Conservation (phyloP, 1,139 yeast genomes). For the Waltiozyma sp. region DNA sequence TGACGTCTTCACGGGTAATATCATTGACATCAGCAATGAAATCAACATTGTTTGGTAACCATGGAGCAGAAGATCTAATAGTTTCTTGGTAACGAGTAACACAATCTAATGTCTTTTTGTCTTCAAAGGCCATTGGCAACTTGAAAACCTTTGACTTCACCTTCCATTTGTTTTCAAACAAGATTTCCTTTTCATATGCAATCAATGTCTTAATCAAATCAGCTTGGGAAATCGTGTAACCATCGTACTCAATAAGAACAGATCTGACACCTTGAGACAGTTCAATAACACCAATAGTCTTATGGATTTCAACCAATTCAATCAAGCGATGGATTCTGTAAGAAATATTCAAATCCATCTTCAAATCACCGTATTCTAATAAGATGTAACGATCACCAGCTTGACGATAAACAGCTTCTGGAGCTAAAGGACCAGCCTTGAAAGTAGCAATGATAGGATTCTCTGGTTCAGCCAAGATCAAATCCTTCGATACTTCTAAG, state of each 20-base stretch:
- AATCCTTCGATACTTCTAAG: slow-evolving; percentile 20
- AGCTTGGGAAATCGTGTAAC: slow-evolving; percentile 45
- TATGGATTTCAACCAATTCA: slow-evolving; percentile 52
- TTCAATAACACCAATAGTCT: slow-evolving; percentile 74
- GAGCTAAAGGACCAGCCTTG: slow-evolving; percentile 40
- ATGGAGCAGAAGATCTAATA: slow-evolving; percentile 85
- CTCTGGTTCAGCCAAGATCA: slow-evolving; percentile 32
- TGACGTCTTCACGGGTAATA: slow-evolving; percentile 61
- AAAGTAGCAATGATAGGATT: slow-evolving; percentile 50
- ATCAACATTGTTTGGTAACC: slow-evolving; percentile 96
- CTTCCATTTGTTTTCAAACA: slow-evolving; percentile 70
- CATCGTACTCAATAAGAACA: slow-evolving; percentile 75
- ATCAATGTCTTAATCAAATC: slow-evolving; percentile 52
- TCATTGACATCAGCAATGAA: slow-evolving; percentile 85
- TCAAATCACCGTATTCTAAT: slow-evolving; percentile 86
- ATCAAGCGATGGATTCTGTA: slow-evolving; percentile 80
- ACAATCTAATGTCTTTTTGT: slow-evolving; percentile 75
- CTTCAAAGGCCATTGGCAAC: slow-evolving; percentile 96
- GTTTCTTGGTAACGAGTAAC: slow-evolving; percentile 89
- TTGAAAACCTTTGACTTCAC: slow-evolving; percentile 73
- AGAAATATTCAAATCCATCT: slow-evolving; percentile 72
- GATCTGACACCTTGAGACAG: slow-evolving; percentile 97
- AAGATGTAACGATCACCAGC: slow-evolving; percentile 93
- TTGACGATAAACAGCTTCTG: slow-evolving; percentile 78
- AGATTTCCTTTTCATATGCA: slow-evolving; percentile 65